Evolutionary conservation across 2,329 filamentous ascomycete genomes (phyloP).

Genomic region (Cladophialophora carrionii): DNA sequence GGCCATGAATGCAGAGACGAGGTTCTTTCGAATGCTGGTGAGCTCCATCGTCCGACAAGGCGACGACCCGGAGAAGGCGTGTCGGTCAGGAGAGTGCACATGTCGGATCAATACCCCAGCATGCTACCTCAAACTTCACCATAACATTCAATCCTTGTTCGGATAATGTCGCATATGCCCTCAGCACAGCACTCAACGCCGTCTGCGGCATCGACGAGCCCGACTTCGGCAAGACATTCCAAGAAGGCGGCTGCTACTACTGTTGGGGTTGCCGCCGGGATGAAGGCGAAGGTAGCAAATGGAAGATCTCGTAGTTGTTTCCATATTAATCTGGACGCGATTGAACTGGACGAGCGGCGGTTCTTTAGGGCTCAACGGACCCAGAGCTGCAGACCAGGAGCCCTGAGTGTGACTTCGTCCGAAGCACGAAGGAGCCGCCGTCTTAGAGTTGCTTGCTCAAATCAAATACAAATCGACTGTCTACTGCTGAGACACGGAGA

Average conservation of each 20-base stretch:
- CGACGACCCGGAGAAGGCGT: background rate
- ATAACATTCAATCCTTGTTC: constrained; percentile 21
- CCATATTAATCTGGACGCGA: too few species aligned
- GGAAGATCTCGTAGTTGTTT: constrained; percentile 31
- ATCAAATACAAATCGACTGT: too few species aligned
- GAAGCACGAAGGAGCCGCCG: background rate
- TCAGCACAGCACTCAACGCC: constrained; percentile 21
- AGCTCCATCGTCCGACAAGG: background rate
- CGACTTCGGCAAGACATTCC: constrained; percentile 24
- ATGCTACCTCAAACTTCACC: constrained; percentile 25
- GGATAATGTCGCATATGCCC: constrained; percentile 21
- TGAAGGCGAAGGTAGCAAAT: background rate
- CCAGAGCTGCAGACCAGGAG: constrained; percentile 9
- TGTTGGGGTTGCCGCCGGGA: constrained; percentile 26
- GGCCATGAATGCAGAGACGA: constrained; percentile 25
- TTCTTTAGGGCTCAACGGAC: constrained; percentile 29
- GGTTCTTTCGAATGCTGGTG: constrained; percentile 27
- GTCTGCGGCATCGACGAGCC: constrained; percentile 22
- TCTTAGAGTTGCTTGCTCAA: background rate
- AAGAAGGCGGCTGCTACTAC: constrained; percentile 32
- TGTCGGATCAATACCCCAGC: constrained; percentile 11
- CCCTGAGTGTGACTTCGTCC: background rate
- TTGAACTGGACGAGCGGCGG: constrained; percentile 26
- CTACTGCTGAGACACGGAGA: too few species aligned
- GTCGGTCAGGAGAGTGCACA: too few species aligned